phyloP scores from a whole-genome alignment of 2,329 filamentous ascomycete genomes.

The Ampelomyces quisqualis region DNA sequence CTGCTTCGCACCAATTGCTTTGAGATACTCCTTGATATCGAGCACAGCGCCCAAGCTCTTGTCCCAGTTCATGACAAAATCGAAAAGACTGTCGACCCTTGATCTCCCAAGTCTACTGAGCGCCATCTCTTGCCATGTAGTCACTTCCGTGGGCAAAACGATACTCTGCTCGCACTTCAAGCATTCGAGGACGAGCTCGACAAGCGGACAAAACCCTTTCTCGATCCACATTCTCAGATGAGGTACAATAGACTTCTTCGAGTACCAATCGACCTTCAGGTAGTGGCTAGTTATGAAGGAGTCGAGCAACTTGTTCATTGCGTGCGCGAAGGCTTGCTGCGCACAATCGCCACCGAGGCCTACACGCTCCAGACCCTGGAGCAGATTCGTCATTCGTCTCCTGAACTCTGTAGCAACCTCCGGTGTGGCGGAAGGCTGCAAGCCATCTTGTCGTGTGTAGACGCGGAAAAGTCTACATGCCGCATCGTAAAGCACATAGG shows the following conservation, averaged over 20 bases:
- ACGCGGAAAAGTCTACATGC: constrained; percentile 51
- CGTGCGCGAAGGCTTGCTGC: constrained; percentile 69
- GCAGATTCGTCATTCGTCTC: constrained; percentile 56
- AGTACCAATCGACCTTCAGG: constrained; percentile 60
- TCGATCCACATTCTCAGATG: constrained; percentile 68
- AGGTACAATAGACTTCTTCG: constrained; percentile 57
- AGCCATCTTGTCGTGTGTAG: constrained; percentile 29
- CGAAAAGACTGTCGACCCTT: constrained; percentile 71
- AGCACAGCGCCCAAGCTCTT: constrained; percentile 69
- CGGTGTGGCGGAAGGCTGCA: constrained; percentile 17
- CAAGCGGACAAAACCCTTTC: constrained; percentile 64
- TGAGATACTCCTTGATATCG: constrained; percentile 70
- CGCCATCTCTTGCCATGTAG: constrained; percentile 71
- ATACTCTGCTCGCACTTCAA: constrained; percentile 32
- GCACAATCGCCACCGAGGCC: constrained; percentile 69
- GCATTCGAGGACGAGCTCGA: constrained; percentile 59
- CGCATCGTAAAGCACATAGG: constrained; percentile 56
- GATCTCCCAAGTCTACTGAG: constrained; percentile 67
- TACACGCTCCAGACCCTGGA: constrained; percentile 62
- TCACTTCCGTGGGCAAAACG: constrained; percentile 50
- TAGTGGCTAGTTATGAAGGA: constrained; percentile 64
- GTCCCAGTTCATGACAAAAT: constrained; percentile 77
- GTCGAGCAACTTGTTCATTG: constrained; percentile 67
- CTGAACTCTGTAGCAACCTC: constrained; percentile 42
- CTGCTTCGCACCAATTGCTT: constrained; percentile 66